A percentile compares a stretch with the other conserved stretches of the same genome.
These are phyloP conservation scores for Avena insularis DNA, from an alignment of 176 grass and related monocot species.

Conservation along the genomic window DNA sequence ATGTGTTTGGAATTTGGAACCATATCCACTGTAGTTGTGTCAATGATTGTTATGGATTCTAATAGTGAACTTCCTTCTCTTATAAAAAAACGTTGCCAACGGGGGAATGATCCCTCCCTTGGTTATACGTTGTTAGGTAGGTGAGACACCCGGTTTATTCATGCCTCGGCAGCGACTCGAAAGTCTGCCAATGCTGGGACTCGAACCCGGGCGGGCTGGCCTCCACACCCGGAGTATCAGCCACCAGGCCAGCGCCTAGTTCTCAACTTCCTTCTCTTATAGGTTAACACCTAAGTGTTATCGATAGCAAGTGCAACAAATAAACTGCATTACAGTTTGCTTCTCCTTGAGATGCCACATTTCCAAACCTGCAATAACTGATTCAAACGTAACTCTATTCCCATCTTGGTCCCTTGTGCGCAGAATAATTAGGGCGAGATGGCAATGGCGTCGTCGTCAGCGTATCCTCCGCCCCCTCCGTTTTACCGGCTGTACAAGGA, in stretches of 20 bases:
- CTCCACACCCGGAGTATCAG: too few relatives aligned
- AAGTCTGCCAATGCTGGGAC: too few relatives aligned
- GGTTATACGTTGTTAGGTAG: too few relatives aligned
- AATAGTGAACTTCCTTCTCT: not conserved
- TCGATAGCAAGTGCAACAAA: not conserved
- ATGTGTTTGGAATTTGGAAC: not conserved
- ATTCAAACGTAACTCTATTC: not conserved
- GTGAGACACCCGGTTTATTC: too few relatives aligned
- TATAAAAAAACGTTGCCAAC: not conserved
- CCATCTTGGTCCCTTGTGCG: not conserved
- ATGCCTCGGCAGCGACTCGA: too few relatives aligned
- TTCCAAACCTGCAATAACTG: not conserved
- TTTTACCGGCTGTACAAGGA: slow-evolving; percentile 88
- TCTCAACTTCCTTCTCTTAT: not conserved
- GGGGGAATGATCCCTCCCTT: too few relatives aligned
- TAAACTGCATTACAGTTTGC: not conserved
- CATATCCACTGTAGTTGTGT: not conserved
- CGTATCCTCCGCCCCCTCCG: slow-evolving; percentile 80
- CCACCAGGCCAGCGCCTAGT: not conserved
- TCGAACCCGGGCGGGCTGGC: too few relatives aligned
- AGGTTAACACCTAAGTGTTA: not conserved
- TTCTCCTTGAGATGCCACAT: not conserved
- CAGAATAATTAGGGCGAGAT: slow-evolving; percentile 15
- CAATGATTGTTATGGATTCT: too few relatives aligned
- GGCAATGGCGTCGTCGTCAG: slow-evolving; percentile 68